Conservation (phyloP, 1,284 basidiomycete species). For the Puccinia horiana region DNA sequence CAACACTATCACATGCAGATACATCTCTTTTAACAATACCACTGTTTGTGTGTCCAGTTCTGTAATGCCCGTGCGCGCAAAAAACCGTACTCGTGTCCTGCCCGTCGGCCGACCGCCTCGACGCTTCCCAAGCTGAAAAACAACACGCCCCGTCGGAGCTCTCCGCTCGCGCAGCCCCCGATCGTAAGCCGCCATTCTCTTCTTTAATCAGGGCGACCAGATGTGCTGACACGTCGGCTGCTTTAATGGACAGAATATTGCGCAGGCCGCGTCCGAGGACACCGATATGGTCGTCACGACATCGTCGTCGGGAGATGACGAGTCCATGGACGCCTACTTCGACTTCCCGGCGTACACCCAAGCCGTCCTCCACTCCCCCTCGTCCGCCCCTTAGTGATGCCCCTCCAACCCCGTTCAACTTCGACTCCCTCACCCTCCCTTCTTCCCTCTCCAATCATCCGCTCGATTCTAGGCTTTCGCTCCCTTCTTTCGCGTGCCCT, state of each 20-base stretch:
- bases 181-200: background rate
- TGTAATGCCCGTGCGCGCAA: conserved; percentile 45
- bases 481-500: no score
- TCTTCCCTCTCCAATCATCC: background rate
- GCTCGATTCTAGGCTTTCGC: no score
- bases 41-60: conserved; percentile 11
- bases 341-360: conserved; percentile 1
- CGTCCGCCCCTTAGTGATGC: background rate
- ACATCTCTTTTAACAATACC: background rate
- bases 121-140: background rate
- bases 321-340: background rate
- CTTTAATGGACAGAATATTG: background rate
- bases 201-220: background rate
- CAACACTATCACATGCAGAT: background rate
- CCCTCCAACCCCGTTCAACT: background rate
- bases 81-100: conserved; percentile 22
- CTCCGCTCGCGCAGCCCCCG: no score
- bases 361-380: background rate
- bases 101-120: background rate
- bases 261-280: background rate
- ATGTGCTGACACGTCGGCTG: background rate
- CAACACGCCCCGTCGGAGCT: background rate
- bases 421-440: background rate
- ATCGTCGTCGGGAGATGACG: background rate
- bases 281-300: background rate